These are phyloP conservation scores for Waltiozyma sp. DNA, from an alignment of 1,139 yeast genomes.

Conservation along the genomic window DNA sequence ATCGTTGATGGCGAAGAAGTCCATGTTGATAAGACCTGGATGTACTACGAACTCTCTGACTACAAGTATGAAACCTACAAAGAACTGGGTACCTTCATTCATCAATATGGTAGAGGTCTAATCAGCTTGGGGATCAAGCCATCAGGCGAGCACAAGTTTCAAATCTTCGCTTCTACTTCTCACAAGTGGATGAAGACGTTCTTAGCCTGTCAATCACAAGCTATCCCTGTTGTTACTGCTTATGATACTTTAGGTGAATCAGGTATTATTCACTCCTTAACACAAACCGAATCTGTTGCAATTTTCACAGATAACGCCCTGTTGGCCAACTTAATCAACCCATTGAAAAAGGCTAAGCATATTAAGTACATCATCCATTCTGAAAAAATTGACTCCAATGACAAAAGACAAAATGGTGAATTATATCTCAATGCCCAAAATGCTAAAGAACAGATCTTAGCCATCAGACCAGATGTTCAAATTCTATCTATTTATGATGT, in stretches of 20 bases:
- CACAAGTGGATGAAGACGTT: conserved; percentile 87
- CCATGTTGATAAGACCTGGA: conserved; percentile 78
- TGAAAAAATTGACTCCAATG: conserved; percentile 49
- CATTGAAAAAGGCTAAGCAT: conserved; percentile 52
- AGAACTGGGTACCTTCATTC: conserved; percentile 40
- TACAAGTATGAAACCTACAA: conserved; percentile 58
- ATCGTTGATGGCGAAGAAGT: conserved; percentile 64
- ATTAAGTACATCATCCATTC: conserved; percentile 64
- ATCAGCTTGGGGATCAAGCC: conserved; percentile 65
- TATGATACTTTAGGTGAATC: conserved; percentile 92
- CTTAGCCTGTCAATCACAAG: conserved; percentile 65
- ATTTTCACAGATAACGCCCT: conserved; percentile 77
- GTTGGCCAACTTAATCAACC: conserved; percentile 53
- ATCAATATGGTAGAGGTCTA: conserved; percentile 65
- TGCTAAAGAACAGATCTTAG: conserved; percentile 47
- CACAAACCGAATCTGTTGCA: conserved; percentile 68
- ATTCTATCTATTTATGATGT: conserved; percentile 60
- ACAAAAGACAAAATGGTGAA: conserved; percentile 54
- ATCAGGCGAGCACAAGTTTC: conserved; percentile 49
- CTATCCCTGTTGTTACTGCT: conserved; percentile 87
- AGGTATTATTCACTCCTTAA: conserved; percentile 80
- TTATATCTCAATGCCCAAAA: conserved; percentile 42
- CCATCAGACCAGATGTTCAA: conserved; percentile 66
- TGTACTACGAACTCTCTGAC: conserved; percentile 65
- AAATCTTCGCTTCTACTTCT: conserved; percentile 79